Conservation (phyloP, 2,329 filamentous ascomycete genomes). For the Neonectria faginata region DNA sequence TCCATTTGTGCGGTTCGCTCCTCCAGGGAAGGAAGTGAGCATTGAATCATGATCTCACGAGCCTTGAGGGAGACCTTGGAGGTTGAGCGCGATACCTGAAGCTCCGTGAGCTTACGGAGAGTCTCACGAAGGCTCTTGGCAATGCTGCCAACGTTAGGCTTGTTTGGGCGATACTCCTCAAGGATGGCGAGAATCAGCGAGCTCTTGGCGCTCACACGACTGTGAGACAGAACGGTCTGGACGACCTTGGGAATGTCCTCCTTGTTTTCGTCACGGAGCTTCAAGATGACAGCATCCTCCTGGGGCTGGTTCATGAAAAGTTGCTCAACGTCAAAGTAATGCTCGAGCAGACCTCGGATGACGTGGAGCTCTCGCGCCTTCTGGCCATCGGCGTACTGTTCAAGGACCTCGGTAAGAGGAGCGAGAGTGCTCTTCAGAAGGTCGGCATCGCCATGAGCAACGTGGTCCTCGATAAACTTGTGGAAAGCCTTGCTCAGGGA, state of each 20-base stretch:
- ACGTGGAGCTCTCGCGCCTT: conserved; percentile 90
- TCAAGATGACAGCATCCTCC: conserved; percentile 93
- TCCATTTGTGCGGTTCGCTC: conserved; percentile 98
- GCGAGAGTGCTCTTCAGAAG: conserved; percentile 78
- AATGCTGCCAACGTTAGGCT: conserved; percentile 88
- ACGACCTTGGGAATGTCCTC: conserved; percentile 89
- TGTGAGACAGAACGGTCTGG: conserved; percentile 92
- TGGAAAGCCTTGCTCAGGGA: conserved; percentile 83
- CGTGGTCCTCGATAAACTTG: conserved; percentile 90
- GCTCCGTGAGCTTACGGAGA: conserved; percentile 87
- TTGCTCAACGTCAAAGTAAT: conserved; percentile 86
- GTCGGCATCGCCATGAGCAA: conserved; percentile 77
- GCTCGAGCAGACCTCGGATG: conserved; percentile 81
- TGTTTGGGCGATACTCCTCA: conserved; percentile 95
- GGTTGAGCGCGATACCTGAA: conserved; percentile 77
- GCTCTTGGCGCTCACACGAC: conserved; percentile 92
- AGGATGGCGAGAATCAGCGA: conserved; percentile 91
- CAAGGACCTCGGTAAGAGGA: conserved; percentile 82
- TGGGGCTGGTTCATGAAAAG: conserved; percentile 90
- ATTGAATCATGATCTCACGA: conserved; percentile 96
- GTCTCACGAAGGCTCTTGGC: conserved; percentile 86
- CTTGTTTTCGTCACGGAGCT: conserved; percentile 95
- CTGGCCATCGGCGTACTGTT: conserved; percentile 85
- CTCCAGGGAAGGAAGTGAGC: conserved; percentile 93
- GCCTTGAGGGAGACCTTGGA: conserved; percentile 98